A percentile compares a stretch with the other conserved stretches of the same genome.
Evolutionary conservation across 2,329 filamentous ascomycete genomes (phyloP).

Genomic region (Alternaria sp.): DNA sequence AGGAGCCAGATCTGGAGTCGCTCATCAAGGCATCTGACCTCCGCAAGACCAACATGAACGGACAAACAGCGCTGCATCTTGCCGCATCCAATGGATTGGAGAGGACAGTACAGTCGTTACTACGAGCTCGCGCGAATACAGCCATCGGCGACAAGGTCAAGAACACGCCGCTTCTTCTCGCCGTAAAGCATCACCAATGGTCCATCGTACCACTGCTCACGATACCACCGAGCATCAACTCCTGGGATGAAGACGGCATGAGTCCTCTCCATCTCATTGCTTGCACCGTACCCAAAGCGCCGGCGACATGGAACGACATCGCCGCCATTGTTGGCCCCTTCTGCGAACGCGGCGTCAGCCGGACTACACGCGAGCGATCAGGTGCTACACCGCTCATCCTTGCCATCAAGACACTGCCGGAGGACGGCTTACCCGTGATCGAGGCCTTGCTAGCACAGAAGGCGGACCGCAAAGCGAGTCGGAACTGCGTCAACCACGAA

Average conservation of each 20-base stretch:
- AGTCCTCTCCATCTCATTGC: slow-evolving; percentile 43
- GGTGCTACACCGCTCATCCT: slow-evolving; percentile 45
- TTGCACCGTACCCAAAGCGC: slow-evolving; percentile 25
- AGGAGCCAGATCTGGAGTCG: slow-evolving; percentile 31
- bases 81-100: slow-evolving; percentile 36
- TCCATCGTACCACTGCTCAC: slow-evolving; percentile 33
- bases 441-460: slow-evolving; percentile 32
- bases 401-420: slow-evolving; percentile 36
- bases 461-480: slow-evolving; percentile 20
- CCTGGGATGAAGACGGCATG: slow-evolving; percentile 38
- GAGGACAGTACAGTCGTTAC: slow-evolving; percentile 25
- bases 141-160: slow-evolving; percentile 29
- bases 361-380: slow-evolving; percentile 41
- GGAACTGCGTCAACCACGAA: slow-evolving; percentile 41
- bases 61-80: slow-evolving; percentile 35
- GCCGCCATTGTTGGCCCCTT: slow-evolving; percentile 30
- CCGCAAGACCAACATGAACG: slow-evolving; percentile 17
- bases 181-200: slow-evolving; percentile 38
- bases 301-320: slow-evolving; percentile 37
- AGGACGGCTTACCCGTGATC: slow-evolving; percentile 36
- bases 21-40: slow-evolving; percentile 33
- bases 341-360: slow-evolving; percentile 39
- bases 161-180: slow-evolving; percentile 39
- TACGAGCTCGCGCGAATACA: slow-evolving; percentile 32
- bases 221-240: slow-evolving; percentile 37